Conservation (phyloP, 345 rosid species). For the Syzygium jambos region DNA sequence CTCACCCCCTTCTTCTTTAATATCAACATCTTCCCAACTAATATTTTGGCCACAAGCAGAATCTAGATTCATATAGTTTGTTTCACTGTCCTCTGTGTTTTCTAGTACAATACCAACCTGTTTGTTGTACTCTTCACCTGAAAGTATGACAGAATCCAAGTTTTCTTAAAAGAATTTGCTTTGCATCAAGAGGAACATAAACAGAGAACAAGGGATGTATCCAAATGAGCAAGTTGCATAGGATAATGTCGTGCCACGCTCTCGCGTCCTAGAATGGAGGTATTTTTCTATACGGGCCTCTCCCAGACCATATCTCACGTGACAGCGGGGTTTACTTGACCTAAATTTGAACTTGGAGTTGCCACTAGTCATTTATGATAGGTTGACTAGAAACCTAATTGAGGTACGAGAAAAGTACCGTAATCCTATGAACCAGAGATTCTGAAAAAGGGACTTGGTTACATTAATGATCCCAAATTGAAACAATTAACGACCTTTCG, state of each 20-base stretch:
- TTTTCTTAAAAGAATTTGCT: background rate
- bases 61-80: conserved; percentile 10
- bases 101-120: conserved; percentile 17
- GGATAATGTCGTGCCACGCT: background rate
- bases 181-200: background rate
- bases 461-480: too few species aligned
- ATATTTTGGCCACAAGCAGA: conserved; percentile 5
- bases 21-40: conserved; percentile 18
- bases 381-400: too few species aligned
- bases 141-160: conserved; percentile 16
- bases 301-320: too few species aligned
- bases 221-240: background rate
- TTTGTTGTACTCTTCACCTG: conserved; percentile 34
- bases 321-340: too few species aligned
- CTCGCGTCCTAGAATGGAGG: too few species aligned
- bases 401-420: too few species aligned
- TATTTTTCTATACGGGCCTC: too few species aligned
- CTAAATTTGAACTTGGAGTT: too few species aligned
- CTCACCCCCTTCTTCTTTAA: conserved; percentile 25
- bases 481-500: too few species aligned
- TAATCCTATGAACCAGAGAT: too few species aligned
- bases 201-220: background rate
- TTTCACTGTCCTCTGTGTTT: conserved; percentile 9
- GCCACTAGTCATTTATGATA: too few species aligned
- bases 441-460: too few species aligned